Evolutionary conservation across 257 asterid genomes (phyloP).

Genomic region (Buddleja alternifolia): DNA sequence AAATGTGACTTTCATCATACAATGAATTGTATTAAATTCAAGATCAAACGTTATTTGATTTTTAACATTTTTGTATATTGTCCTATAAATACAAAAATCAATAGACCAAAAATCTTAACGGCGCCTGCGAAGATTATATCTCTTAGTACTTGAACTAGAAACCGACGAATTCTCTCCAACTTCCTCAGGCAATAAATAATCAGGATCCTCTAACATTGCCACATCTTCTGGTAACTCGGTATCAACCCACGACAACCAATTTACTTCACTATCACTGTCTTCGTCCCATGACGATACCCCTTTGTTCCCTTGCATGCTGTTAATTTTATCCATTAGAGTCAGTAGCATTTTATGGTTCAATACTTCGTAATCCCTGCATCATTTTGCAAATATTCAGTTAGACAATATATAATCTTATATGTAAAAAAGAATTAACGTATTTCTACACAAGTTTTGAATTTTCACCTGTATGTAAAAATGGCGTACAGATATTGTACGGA

Average conservation of each 20-base stretch:
- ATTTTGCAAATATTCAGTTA: slow-evolving; percentile 3
- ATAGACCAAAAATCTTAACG: neutral
- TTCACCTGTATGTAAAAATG: slow-evolving; percentile 68
- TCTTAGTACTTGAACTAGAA: slow-evolving; percentile 39
- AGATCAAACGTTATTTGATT: too few species aligned
- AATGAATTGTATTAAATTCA: too few species aligned
- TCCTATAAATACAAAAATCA: too few species aligned
- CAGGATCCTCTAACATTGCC: slow-evolving; percentile 57
- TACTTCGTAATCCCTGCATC: slow-evolving; percentile 73
- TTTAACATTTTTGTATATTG: too few species aligned
- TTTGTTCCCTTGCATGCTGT: slow-evolving; percentile 50
- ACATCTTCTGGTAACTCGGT: slow-evolving; percentile 66
- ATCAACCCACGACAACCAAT: slow-evolving; percentile 75
- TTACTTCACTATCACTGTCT: slow-evolving; percentile 58
- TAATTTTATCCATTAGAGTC: slow-evolving; percentile 61
- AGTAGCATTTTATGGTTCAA: slow-evolving; percentile 65
- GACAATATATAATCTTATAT: neutral
- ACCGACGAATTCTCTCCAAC: slow-evolving; percentile 48
- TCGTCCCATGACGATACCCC: slow-evolving; percentile 38
- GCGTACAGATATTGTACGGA: slow-evolving; percentile 66
- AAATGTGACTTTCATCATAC: too few species aligned
- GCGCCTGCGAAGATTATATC: slow-evolving; percentile 65
- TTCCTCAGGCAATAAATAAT: slow-evolving; percentile 50
- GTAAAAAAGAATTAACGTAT: too few species aligned
- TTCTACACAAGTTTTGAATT: neutral